Base-by-base conservation (phyloP, 306 rosid genomes). In the Ceratonia siliqua region DNA sequence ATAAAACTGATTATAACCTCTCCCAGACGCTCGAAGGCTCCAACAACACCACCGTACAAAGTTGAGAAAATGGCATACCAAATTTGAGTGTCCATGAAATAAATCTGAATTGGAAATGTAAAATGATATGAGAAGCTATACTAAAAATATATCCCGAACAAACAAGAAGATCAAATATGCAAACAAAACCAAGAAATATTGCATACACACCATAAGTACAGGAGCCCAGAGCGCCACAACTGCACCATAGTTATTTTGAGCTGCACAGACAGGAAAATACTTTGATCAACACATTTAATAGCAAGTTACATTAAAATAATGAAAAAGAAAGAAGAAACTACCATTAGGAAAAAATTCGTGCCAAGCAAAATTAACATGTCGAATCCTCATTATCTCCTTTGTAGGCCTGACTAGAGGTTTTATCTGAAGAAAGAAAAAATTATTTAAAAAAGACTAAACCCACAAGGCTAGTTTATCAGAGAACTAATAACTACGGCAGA, bases 11-110 rank as follows among this genome's bases (percentile, higher is more conserved):
- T 43, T 70, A 64, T 76, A 28, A 92, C 99, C 97, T 94, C 97
- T 83, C 99, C 99, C 2, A 94, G 91, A 74, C 95, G 99, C 79
- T 90, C 96, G 13, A 89, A 94, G 78, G 99, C 99, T 20, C 99
- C 99, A 81, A 87, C 74, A 78, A 94, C 84, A 72, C 99, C 99
- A 38, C 99, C 99, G 53, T 77, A 85, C 65, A 92, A 2, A 65
- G 99, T 94, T 49, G 96, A 91, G 82, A 75, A 92, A 69, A 94
- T 43, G 45, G 99, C 53, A 83, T 94, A 94, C 99, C 97, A 94
- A 69, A 94, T 92, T 87, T 94, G 99, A 69, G 96, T 90, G 83
- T 94, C 99, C 99, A 94, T 84, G 83, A 91, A 94, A 80, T 94
- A 94, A 69, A 94, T 89, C 99, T 94, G 86, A 78, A 87, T 43